Percentiles rank a stretch among this genome's conserved stretches.
Evolutionary conservation across 75 land plant species (phyloP).

Genomic region (Cupressus sempervirens): DNA sequence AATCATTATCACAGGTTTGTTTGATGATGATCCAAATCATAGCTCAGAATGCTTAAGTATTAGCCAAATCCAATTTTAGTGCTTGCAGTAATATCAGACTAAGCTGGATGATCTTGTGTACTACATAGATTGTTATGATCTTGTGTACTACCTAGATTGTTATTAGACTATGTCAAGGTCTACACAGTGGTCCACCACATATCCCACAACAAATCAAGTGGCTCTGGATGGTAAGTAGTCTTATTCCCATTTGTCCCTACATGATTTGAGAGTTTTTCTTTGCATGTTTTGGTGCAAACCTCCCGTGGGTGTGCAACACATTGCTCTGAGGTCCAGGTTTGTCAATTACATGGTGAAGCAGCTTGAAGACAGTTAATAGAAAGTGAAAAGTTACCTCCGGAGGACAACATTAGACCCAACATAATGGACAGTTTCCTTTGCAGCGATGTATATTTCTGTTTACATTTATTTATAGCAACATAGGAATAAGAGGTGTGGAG

Average conservation of each 20-base stretch:
- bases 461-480: not conserved
- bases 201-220: not conserved
- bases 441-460: not conserved
- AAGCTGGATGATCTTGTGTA: too few relatives aligned
- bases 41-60: too few relatives aligned
- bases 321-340: not conserved
- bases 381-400: not conserved
- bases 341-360: not conserved
- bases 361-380: too few relatives aligned
- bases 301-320: not conserved
- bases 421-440: not conserved
- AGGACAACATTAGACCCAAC: not conserved
- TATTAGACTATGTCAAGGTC: not conserved
- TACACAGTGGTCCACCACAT: not conserved
- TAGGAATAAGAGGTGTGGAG: not conserved
- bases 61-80: not conserved
- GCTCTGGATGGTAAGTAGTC: not conserved
- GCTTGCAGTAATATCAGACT: not conserved
- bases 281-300: not conserved
- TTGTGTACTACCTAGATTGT: not conserved
- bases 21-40: too few relatives aligned
- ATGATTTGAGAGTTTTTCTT: not conserved
- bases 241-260: not conserved
- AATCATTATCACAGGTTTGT: too few relatives aligned
- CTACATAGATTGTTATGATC: not conserved